Conservation (phyloP, 1,284 basidiomycete genomes). For the Tetrapyrgos nigripes region DNA sequence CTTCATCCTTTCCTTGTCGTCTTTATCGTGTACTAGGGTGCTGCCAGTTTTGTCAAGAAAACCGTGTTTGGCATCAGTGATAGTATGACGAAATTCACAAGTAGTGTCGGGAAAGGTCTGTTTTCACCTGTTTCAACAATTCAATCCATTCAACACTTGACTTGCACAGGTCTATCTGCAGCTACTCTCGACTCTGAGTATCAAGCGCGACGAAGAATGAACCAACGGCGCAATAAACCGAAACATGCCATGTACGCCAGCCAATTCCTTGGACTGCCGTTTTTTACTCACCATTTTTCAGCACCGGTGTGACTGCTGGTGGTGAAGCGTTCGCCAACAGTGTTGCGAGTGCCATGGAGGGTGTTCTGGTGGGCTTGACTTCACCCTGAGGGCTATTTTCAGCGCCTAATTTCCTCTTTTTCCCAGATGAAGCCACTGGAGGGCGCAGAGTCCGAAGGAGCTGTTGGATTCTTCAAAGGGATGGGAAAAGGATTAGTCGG, state of each 20-base stretch:
- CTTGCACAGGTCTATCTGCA: constrained; percentile 80
- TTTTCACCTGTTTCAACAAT: not conserved
- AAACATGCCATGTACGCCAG: constrained; percentile 88
- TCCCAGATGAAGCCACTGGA: constrained; percentile 96
- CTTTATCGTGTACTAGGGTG: constrained; percentile 62
- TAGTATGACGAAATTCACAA: constrained; percentile 96
- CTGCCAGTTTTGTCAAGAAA: constrained; percentile 98
- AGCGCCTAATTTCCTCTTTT: constrained; percentile 2
- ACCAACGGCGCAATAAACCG: constrained; percentile 92
- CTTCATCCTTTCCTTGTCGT: constrained; percentile 3
- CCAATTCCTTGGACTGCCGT: not conserved
- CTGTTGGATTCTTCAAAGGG: constrained; percentile 97
- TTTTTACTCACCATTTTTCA: constrained; percentile 35
- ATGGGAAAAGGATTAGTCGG: constrained; percentile 97
- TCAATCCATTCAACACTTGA: constrained; percentile 8
- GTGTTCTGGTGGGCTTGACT: constrained; percentile 76
- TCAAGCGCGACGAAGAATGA: constrained; percentile 89
- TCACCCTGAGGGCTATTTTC: not conserved
- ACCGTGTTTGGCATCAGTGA: constrained; percentile 97
- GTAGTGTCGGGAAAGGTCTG: constrained; percentile 94
- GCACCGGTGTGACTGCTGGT: constrained; percentile 93
- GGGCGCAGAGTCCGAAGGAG: constrained; percentile 94
- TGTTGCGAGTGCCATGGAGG: constrained; percentile 95
- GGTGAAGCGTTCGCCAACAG: constrained; percentile 95
- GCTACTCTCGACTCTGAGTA: constrained; percentile 98